phyloP scores from a whole-genome alignment of 352 stramenopile genomes.

The Elongisporangium senticosum region DNA sequence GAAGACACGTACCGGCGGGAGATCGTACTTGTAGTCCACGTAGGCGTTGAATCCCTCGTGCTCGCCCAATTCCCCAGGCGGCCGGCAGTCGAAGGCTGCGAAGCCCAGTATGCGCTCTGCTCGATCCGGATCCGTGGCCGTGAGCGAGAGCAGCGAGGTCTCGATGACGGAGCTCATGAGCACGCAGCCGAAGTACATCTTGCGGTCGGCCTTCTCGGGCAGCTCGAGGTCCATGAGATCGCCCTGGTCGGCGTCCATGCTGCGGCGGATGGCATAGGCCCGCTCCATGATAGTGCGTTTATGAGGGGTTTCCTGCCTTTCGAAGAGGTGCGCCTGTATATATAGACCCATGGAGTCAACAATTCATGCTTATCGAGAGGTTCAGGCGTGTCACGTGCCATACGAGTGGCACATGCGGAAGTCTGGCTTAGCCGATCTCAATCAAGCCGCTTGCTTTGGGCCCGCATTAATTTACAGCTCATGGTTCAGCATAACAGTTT shows the following conservation, averaged over 20 bases:
- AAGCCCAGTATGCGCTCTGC: slow-evolving; percentile 59
- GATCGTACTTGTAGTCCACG: slow-evolving; percentile 45
- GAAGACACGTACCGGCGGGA: slow-evolving; percentile 27
- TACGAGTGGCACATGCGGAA: too few species aligned
- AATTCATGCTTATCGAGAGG: too few species aligned
- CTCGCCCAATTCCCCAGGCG: slow-evolving; percentile 39
- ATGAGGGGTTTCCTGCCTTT: neutral
- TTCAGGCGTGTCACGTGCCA: too few species aligned
- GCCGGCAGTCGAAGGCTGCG: slow-evolving; percentile 46
- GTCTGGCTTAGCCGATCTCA: too few species aligned
- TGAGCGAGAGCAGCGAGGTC: slow-evolving; percentile 66
- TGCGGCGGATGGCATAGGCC: slow-evolving; percentile 50
- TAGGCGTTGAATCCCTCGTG: slow-evolving; percentile 27
- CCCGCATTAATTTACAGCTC: too few species aligned
- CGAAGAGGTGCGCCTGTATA: neutral
- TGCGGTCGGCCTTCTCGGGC: slow-evolving; percentile 49
- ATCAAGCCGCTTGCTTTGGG: too few species aligned
- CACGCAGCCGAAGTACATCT: slow-evolving; percentile 55
- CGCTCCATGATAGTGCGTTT: slow-evolving; percentile 13
- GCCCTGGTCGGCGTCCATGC: slow-evolving; percentile 50
- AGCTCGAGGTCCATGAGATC: slow-evolving; percentile 55
- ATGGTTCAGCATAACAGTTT: too few species aligned
- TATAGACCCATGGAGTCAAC: neutral
- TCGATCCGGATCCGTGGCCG: slow-evolving; percentile 39
- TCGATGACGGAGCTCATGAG: slow-evolving; percentile 60